Percentiles rank a stretch among this genome's conserved stretches.
Evolutionary conservation across 208 protist genomes (phyloP).

Genomic region (Phytomonas sp.): DNA sequence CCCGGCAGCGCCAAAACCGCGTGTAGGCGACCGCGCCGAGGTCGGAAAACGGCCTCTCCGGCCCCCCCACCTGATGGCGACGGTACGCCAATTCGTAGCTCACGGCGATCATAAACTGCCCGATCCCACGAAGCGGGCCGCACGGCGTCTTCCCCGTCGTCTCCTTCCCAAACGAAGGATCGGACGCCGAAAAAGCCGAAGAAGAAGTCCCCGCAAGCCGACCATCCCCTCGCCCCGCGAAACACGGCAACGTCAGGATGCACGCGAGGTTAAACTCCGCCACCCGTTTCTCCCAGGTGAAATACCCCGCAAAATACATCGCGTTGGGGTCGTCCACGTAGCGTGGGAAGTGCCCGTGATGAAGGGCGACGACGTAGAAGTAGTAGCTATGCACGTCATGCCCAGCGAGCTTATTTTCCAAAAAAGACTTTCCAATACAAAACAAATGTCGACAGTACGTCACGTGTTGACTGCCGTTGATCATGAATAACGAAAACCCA

Average conservation of each 20-base stretch:
- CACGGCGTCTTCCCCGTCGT: background rate
- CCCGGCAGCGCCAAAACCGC: constrained; percentile 79
- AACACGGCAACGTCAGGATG: constrained; percentile 98
- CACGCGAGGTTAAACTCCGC: constrained; percentile 97
- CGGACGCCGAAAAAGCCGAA: background rate
- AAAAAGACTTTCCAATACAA: constrained; percentile 82
- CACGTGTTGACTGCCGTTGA: constrained; percentile 68
- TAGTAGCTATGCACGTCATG: constrained; percentile 85
- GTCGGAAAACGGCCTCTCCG: constrained; percentile 98
- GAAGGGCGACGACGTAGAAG: constrained; percentile 83
- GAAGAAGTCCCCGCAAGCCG: background rate
- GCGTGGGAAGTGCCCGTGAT: constrained; percentile 63
- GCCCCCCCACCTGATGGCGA: constrained; percentile 92
- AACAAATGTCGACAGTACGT: constrained; percentile 83
- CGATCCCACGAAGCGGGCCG: constrained; percentile 56
- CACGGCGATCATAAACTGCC: constrained; percentile 96
- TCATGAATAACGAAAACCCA: constrained; percentile 73
- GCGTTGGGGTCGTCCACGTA: constrained; percentile 49
- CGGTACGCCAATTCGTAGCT: constrained; percentile 97
- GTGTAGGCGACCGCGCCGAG: constrained; percentile 91
- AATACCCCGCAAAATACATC: constrained; percentile 96
- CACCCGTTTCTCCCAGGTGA: constrained; percentile 96
- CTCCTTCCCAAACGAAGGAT: background rate
- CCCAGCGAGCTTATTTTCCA: constrained; percentile 85
- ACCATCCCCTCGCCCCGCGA: constrained; percentile 14